A percentile compares a stretch with the other conserved stretches of the same genome.
Evolutionary conservation across 306 rosid species (phyloP).

Genomic region (Vigna trinervia): DNA sequence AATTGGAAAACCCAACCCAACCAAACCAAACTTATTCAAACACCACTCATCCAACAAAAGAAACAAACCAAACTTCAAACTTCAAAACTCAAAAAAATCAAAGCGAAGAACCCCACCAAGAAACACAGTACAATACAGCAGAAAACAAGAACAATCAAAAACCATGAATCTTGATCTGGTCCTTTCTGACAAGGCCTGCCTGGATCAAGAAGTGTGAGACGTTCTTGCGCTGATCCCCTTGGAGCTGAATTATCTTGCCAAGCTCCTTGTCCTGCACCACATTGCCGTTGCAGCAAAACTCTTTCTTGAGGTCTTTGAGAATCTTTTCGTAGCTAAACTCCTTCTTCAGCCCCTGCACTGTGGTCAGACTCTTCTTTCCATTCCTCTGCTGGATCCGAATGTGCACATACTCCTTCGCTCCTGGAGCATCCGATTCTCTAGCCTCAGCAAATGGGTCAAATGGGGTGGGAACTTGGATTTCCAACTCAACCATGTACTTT

Average conservation of each 20-base stretch:
- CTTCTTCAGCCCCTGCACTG: constrained; percentile 85
- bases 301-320: constrained; percentile 84
- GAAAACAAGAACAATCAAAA: constrained; percentile 46
- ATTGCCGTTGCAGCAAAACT: constrained; percentile 91
- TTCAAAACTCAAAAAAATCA: not conserved
- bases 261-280: constrained; percentile 91
- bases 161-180: constrained; percentile 88
- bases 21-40: not conserved
- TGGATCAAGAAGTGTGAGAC: constrained; percentile 73
- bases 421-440: constrained; percentile 74
- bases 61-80: not conserved
- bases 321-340: constrained; percentile 82
- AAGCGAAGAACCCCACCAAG: not conserved
- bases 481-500: constrained; percentile 83
- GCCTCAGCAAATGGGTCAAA: constrained; percentile 85
- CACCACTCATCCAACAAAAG: not conserved
- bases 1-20: not conserved
- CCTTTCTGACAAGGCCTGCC: constrained; percentile 72
- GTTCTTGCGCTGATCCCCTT: constrained; percentile 93
- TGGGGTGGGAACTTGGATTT: constrained; percentile 56
- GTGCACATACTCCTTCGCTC: constrained; percentile 76
- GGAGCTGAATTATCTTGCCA: constrained; percentile 88
- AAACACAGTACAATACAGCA: not conserved
- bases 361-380: constrained; percentile 84
- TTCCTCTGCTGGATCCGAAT: constrained; percentile 89